Conservation (phyloP, 257 asterid species). For the Buddleja alternifolia region DNA sequence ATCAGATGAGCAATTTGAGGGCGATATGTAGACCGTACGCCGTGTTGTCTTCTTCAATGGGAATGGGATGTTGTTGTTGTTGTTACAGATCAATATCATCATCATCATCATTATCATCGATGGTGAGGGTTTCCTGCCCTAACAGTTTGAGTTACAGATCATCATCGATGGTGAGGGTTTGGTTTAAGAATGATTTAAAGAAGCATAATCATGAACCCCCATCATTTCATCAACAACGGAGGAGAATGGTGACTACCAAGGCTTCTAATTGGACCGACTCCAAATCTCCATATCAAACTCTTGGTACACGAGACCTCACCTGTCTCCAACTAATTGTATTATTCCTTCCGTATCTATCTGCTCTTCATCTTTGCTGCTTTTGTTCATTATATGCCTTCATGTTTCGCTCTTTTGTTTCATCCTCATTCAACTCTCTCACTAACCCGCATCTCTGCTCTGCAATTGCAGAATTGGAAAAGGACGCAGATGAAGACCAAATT, state of each 20-base stretch:
- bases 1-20: conserved; percentile 72
- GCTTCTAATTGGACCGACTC: conserved; percentile 82
- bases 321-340: conserved; percentile 5
- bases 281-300: conserved; percentile 86
- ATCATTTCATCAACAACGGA: conserved; percentile 78
- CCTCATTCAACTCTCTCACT: neutral
- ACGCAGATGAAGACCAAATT: conserved; percentile 88
- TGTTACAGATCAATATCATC: too few species aligned
- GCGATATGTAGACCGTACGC: conserved; percentile 68
- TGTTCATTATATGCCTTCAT: neutral
- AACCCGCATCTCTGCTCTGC: conserved; percentile 22
- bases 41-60: conserved; percentile 62
- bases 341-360: neutral
- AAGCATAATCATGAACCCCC: too few species aligned
- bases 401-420: neutral
- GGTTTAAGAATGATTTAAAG: too few species aligned
- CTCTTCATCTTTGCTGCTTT: neutral
- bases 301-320: conserved; percentile 49
- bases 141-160: conserved; percentile 27
- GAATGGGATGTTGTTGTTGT: conserved; percentile 63
- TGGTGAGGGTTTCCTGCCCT: conserved; percentile 48
- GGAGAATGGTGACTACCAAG: conserved; percentile 74
- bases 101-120: too few species aligned
- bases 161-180: conserved; percentile 42
- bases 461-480: conserved; percentile 78